Conservation (phyloP, 2,329 filamentous ascomycete species). For the Fusarium sp. region DNA sequence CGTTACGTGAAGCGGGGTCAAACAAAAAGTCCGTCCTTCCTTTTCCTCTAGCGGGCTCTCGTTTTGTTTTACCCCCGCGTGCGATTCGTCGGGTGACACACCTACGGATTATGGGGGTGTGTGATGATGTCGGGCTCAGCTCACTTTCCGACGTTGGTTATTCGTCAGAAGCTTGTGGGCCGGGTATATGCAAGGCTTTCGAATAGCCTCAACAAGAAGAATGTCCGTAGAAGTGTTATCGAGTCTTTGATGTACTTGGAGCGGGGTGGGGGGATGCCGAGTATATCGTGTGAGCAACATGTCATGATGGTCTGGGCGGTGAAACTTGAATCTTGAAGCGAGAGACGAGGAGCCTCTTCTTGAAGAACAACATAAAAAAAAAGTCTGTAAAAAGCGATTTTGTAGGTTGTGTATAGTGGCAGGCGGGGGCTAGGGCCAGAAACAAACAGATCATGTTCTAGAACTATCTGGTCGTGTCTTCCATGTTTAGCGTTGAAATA, state of each 20-base stretch:
- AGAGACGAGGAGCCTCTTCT: background rate
- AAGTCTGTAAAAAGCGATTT: background rate
- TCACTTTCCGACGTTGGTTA: background rate
- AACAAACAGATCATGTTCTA: background rate
- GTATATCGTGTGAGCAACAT: constrained; percentile 35
- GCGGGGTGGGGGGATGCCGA: constrained; percentile 13
- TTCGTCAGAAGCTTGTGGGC: background rate
- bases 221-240: background rate
- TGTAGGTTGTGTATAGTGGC: background rate
- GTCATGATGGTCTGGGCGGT: constrained; percentile 28
- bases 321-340: background rate
- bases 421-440: background rate
- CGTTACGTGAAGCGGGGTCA: constrained; percentile 34
- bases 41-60: constrained; percentile 23
- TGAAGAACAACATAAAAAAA: background rate
- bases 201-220: background rate
- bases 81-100: constrained; percentile 31
- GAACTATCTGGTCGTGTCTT: background rate
- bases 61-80: constrained; percentile 39
- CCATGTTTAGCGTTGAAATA: background rate
- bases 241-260: too few species aligned
- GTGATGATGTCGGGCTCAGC: background rate
- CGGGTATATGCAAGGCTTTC: background rate
- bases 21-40: background rate
- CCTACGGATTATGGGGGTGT: background rate